Evolutionary conservation across 2,329 filamentous ascomycete species (phyloP), one percentile per base, ranked within the genome.

Genomic region (Aspergillus carbonarius): DNA sequence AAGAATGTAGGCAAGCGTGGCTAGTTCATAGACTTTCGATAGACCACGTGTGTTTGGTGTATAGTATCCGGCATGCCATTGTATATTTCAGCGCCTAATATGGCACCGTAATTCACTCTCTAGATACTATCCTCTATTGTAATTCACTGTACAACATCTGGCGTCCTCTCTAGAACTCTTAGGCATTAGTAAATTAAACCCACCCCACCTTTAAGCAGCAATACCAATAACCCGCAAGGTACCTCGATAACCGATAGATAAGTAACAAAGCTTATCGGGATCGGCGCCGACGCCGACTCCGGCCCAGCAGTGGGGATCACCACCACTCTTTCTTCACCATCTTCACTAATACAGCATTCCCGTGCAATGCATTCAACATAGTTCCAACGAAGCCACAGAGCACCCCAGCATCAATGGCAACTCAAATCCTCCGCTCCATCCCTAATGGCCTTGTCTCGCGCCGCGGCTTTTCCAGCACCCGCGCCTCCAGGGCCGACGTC

Each of bases 401-500:
- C 9, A n/a, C 15, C 32, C 4, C 12, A 15, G 5, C 3, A 12
- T 9, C 23, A 2, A 69, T 69, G 67, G 59, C 63, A 20, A 54
- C 51, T 1, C 63, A 61, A 23, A 49, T 58, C 7, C 50, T 55
- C 17, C 48, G 66, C 34, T 54, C 53, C 8, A 27, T 62, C n/a
- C 48, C 60, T 25, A 46, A 44, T 50, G 53, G 39, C 51, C 58
- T 54, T 46, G 59, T 58, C 50, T 59, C 37, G 20, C 61, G 55
- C 15, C 68, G 74, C 57, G 63, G 55, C 50, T 83, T 84, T 67
- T 82, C 80, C 7, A 78, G 72, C 32, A 74, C 76, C 15, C 61
- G 66, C 55, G 54, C 63, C n/a, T 64, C 63, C 50, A 67, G 76
- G 57, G 82, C 83, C 15, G 85, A 88, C 71, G 87, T 88, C 70